Evolutionary conservation across 495 filamentous ascomycete species (phyloP).

Genomic region (Sphaerosporella brunnea): DNA sequence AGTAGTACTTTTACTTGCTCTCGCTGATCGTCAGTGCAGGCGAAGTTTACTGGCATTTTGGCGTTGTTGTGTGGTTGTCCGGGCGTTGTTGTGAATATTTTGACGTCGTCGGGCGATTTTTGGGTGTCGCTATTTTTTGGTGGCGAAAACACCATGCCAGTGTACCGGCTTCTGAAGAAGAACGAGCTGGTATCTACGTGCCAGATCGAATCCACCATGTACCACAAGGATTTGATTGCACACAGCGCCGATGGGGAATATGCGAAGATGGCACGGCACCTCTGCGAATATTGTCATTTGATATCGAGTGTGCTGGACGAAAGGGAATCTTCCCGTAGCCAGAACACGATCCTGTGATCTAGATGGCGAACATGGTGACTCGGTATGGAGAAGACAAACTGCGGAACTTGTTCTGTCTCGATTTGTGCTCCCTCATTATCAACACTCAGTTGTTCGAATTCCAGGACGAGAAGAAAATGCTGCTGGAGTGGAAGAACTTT

Average conservation of each 20-base stretch:
- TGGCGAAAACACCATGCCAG: no score
- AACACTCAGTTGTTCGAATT: constrained; percentile 85
- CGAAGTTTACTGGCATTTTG: no score
- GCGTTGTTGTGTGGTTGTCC: no score
- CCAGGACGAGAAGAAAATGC: constrained; percentile 63
- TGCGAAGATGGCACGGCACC: constrained; percentile 98
- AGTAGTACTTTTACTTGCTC: no score
- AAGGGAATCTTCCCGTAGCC: constrained; percentile 95
- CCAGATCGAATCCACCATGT: constrained; percentile 77
- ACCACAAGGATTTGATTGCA: constrained; percentile 67
- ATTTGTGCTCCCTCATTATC: constrained; percentile 78
- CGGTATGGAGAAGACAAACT: constrained; percentile 88
- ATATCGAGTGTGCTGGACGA: constrained; percentile 96
- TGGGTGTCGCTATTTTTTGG: no score
- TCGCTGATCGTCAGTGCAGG: no score
- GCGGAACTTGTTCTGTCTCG: constrained; percentile 86
- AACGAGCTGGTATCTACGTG: constrained; percentile 64
- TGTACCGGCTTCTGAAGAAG: no score
- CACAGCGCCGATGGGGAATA: constrained; percentile 87
- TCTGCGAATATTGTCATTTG: constrained; percentile 78
- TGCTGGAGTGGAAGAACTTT: constrained; percentile 76
- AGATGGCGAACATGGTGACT: constrained; percentile 96
- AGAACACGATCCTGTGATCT: constrained; percentile 81
- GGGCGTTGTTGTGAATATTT: no score
- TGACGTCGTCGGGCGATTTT: no score